A percentile compares a stretch with the other conserved stretches of the same genome.
Evolutionary conservation across 2,329 filamentous ascomycete species (phyloP).

Genomic region (Bertia moriformis): DNA sequence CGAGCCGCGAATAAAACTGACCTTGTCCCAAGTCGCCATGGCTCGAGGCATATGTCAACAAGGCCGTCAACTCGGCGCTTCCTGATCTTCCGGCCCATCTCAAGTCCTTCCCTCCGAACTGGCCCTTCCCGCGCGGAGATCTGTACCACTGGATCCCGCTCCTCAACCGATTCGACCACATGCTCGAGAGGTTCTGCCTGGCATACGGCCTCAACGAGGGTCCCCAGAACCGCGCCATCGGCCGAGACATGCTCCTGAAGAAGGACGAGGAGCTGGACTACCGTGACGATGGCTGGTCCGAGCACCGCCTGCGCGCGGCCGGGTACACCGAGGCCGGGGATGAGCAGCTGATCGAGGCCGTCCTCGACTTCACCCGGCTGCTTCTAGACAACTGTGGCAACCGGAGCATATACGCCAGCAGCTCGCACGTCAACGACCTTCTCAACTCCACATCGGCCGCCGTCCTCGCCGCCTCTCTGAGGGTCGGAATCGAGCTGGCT

Average conservation of each 20-base stretch:
- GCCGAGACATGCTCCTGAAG: conserved; percentile 46
- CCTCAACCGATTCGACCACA: conserved; percentile 80
- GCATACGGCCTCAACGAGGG: conserved; percentile 69
- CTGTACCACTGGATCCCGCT: conserved; percentile 96
- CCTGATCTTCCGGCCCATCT: conserved; percentile 67
- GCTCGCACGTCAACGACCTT: conserved; percentile 72
- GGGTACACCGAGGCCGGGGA: conserved; percentile 67
- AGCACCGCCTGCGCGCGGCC: conserved; percentile 32
- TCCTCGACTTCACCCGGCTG: conserved; percentile 75
- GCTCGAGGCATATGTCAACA: conserved; percentile 66
- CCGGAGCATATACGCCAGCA: conserved; percentile 89
- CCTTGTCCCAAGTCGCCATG: conserved; percentile 58
- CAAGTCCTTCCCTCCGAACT: conserved; percentile 67
- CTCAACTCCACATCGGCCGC: conserved; percentile 74
- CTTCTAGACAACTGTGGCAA: conserved; percentile 93
- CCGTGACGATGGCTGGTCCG: conserved; percentile 30
- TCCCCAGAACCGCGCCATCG: conserved; percentile 67
- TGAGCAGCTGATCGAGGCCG: conserved; percentile 59
- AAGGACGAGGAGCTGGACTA: conserved; percentile 36
- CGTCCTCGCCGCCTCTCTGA: conserved; percentile 64
- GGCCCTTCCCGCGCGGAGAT: conserved; percentile 91
- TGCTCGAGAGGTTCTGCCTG: conserved; percentile 68
- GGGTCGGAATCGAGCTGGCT: conserved; percentile 71
- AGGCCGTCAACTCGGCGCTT: conserved; percentile 54
- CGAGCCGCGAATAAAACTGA: conserved; percentile 9